These are phyloP conservation scores for Malassezia sp. DNA, from an alignment of 1,284 basidiomycete genomes.

Conservation along the genomic window DNA sequence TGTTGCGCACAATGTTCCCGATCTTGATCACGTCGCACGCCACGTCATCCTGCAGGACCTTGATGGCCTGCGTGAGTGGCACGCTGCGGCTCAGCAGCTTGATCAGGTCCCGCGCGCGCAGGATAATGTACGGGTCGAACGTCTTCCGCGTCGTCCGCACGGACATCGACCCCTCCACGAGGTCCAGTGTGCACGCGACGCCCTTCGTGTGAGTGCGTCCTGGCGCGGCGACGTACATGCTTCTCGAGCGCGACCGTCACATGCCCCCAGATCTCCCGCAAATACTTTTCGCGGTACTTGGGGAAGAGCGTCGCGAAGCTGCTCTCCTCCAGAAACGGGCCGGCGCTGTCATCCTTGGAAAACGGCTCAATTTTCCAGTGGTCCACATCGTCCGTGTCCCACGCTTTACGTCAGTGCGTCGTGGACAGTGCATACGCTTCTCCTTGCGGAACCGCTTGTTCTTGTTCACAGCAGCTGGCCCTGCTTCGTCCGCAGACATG, in stretches of 20 bases:
- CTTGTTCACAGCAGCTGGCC: conserved; percentile 22
- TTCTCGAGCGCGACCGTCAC: conserved; percentile 76
- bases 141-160: conserved; percentile 94
- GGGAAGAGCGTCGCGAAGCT: conserved; percentile 97
- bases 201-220: too few relatives aligned
- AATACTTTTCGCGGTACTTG: conserved; percentile 93
- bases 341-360: conserved; percentile 56
- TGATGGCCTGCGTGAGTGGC: conserved; percentile 66
- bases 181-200: conserved; percentile 78
- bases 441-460: conserved; percentile 45
- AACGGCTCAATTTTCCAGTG: conserved; percentile 92
- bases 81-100: conserved; percentile 90
- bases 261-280: conserved; percentile 84
- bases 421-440: conserved; percentile 22
- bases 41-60: conserved; percentile 76
- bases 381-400: conserved; percentile 98
- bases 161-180: conserved; percentile 94
- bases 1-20: conserved; percentile 83
- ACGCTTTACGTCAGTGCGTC: conserved; percentile 46
- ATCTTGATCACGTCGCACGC: conserved; percentile 98
- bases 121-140: conserved; percentile 85
- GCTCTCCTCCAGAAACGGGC: conserved; percentile 80
- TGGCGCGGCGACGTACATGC: too few relatives aligned
- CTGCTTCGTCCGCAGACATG: conserved; percentile 5
- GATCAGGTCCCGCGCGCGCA: conserved; percentile 91